Evolutionary conservation across 371 early-diverging fungal genomes (phyloP).

Genomic region (Mucor saturninus): DNA sequence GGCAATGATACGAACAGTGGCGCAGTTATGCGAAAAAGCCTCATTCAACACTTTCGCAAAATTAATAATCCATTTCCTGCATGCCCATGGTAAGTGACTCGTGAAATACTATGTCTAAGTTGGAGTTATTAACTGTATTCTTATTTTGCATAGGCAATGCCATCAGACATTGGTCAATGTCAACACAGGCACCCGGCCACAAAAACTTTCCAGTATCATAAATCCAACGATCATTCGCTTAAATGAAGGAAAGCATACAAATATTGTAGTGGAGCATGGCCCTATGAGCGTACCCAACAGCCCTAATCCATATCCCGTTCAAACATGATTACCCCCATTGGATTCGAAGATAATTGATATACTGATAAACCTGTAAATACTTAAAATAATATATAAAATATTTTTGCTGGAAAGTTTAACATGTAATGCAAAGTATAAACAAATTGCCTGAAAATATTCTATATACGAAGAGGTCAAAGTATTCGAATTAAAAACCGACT

Average conservation of each 20-base stretch:
- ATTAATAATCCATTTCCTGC: constrained; percentile 32
- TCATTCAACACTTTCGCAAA: constrained; percentile 34
- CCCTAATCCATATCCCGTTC: constrained; percentile 18
- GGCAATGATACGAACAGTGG: constrained; percentile 36
- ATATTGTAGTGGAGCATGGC: constrained; percentile 27
- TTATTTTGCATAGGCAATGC: constrained; percentile 29
- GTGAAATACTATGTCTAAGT: constrained; percentile 23
- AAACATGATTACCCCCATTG: constrained; percentile 14
- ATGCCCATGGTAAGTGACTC: constrained; percentile 37
- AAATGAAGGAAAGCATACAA: constrained; percentile 32
- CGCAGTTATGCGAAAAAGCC: constrained; percentile 27
- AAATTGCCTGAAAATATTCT: too few species aligned
- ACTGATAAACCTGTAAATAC: too few species aligned
- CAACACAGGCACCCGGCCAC: constrained; percentile 30
- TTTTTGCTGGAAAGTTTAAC: too few species aligned
- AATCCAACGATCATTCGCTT: constrained; percentile 31
- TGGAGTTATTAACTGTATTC: constrained; percentile 23
- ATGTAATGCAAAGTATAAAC: too few species aligned
- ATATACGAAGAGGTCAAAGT: too few species aligned
- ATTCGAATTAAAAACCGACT: too few species aligned
- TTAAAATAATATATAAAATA: too few species aligned
- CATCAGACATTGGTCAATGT: constrained; percentile 39
- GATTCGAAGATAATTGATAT: too few species aligned
- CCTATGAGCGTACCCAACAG: constrained; percentile 32
- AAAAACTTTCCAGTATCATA: constrained; percentile 30